Evolutionary conservation across 768 basidiomycete species (phyloP).

Genomic region (Gelatoporia subvermispora): DNA sequence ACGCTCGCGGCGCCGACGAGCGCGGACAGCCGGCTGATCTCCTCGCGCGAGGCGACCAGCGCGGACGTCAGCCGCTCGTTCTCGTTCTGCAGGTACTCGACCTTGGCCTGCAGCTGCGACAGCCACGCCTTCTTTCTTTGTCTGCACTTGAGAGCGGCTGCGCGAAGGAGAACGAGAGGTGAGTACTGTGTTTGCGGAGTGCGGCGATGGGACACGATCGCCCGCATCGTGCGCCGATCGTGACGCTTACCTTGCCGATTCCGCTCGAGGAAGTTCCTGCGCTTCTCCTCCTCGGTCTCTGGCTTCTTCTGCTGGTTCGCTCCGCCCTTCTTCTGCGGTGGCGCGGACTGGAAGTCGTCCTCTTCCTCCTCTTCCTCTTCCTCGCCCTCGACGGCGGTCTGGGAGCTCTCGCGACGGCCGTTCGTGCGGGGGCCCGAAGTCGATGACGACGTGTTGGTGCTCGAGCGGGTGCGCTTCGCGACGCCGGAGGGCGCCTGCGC

Average conservation of each 20-base stretch:
- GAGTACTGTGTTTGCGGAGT: slow-evolving; percentile 5
- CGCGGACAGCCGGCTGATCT: slow-evolving; percentile 78
- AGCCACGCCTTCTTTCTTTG: slow-evolving; percentile 99
- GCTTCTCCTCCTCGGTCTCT: slow-evolving; percentile 97
- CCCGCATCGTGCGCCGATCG: background rate
- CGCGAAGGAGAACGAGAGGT: background rate
- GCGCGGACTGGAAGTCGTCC: slow-evolving; percentile 14
- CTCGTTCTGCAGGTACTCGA: slow-evolving; percentile 88
- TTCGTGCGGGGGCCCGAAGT: slow-evolving; percentile 9
- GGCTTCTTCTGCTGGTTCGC: slow-evolving; percentile 56
- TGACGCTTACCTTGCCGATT: slow-evolving; percentile 86
- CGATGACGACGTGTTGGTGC: slow-evolving; percentile 22
- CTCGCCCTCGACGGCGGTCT: slow-evolving; percentile 23
- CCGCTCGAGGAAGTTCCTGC: slow-evolving; percentile 92
- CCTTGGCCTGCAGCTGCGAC: slow-evolving; percentile 84
- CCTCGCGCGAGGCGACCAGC: slow-evolving; percentile 84
- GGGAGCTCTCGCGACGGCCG: slow-evolving; percentile 21
- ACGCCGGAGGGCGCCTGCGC: slow-evolving; percentile 6
- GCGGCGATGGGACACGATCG: background rate
- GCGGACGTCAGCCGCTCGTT: slow-evolving; percentile 91
- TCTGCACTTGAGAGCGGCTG: slow-evolving; percentile 97
- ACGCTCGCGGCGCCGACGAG: slow-evolving; percentile 66
- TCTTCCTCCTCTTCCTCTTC: slow-evolving; percentile 34
- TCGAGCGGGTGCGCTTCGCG: slow-evolving; percentile 35
- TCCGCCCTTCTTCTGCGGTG: slow-evolving; percentile 17